phyloP scores from a whole-genome alignment of 2,329 filamentous ascomycete genomes.

The Atkinsonella texensis region DNA sequence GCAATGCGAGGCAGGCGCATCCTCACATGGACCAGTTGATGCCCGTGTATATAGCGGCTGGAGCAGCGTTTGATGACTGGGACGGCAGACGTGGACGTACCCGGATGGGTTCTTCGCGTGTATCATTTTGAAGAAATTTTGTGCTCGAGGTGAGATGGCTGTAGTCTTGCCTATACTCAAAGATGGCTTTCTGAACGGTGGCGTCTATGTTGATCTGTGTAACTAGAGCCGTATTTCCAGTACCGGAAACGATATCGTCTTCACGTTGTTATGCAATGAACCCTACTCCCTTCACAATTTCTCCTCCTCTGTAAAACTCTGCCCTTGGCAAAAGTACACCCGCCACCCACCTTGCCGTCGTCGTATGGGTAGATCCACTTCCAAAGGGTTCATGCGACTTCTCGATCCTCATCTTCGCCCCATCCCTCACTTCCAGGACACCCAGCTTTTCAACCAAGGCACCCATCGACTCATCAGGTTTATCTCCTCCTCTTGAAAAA shows the following conservation, averaged over 20 bases:
- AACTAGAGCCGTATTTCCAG: not conserved
- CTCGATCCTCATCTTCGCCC: conserved; percentile 26
- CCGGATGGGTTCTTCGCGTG: conserved; percentile 33
- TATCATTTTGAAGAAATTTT: conserved; percentile 28
- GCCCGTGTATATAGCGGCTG: conserved; percentile 34
- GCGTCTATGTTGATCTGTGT: not conserved
- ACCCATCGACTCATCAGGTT: conserved; percentile 9
- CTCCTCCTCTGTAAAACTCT: conserved; percentile 39
- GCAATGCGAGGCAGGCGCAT: conserved; percentile 35
- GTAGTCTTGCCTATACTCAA: too few species aligned
- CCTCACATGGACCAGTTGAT: conserved; percentile 39
- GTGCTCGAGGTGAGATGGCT: too few species aligned
- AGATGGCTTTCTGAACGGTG: not conserved
- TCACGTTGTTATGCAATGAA: conserved; percentile 4
- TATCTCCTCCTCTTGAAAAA: conserved; percentile 23
- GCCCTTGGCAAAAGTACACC: conserved; percentile 36
- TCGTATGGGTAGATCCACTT: conserved; percentile 42
- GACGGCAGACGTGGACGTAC: conserved; percentile 30
- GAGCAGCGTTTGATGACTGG: conserved; percentile 31
- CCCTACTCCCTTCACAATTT: conserved; percentile 36
- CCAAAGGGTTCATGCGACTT: conserved; percentile 39
- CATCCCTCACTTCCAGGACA: conserved; percentile 12
- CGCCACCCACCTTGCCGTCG: conserved; percentile 49
- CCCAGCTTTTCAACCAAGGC: conserved; percentile 14
- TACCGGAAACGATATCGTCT: not conserved